Evolutionary conservation across 345 rosid genomes (phyloP).

Genomic region (Gynandropsis gynandra): DNA sequence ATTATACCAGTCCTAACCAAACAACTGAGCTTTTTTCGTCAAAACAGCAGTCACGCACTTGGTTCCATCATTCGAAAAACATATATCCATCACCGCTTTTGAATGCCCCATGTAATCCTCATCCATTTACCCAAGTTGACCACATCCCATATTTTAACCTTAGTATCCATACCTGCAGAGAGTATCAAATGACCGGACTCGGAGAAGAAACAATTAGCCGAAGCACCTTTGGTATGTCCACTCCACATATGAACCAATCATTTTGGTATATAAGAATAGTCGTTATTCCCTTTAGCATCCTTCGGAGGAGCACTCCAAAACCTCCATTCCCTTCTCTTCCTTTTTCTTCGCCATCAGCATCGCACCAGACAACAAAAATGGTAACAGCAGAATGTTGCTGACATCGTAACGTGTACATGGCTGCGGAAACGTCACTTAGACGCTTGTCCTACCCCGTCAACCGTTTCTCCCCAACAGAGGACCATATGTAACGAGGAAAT

Average conservation of each 20-base stretch:
- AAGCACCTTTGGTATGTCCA: constrained; percentile 79
- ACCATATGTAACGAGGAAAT: too few species aligned
- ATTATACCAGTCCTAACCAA: constrained; percentile 98
- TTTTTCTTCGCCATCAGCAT: too few species aligned
- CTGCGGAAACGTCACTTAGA: too few species aligned
- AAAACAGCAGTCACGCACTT: constrained; percentile 89
- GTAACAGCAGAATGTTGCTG: too few species aligned
- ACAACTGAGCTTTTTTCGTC: constrained; percentile 88
- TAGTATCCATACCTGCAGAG: constrained; percentile 93
- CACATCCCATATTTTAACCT: constrained; percentile 99
- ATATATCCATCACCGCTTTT: constrained; percentile 89
- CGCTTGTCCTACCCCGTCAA: too few species aligned
- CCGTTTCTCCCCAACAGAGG: too few species aligned
- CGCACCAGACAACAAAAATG: too few species aligned
- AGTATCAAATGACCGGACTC: constrained; percentile 91
- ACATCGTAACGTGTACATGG: too few species aligned
- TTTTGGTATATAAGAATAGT: constrained; percentile 83
- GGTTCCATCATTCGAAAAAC: constrained; percentile 87
- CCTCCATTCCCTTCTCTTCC: constrained; percentile 90
- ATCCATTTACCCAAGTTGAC: constrained; percentile 91
- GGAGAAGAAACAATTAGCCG: constrained; percentile 89
- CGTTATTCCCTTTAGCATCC: constrained; percentile 84
- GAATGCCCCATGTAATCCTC: constrained; percentile 98
- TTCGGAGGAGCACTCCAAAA: constrained; percentile 94
- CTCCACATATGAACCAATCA: constrained; percentile 82